Evolutionary conservation across 192 early-diverging fungal genomes (phyloP).

Genomic region (Pilaira anomala): DNA sequence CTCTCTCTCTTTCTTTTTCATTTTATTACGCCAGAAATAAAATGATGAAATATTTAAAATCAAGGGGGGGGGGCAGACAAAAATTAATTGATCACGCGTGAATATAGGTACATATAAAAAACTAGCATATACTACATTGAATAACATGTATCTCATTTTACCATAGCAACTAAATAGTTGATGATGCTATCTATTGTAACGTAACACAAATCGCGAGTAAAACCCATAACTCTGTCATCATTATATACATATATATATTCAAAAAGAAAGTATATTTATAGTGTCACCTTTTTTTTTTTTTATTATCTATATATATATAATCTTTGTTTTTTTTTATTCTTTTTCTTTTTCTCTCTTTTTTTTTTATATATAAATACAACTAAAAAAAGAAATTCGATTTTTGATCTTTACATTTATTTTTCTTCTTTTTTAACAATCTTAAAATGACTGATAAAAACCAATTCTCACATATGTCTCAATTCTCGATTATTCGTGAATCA

Average conservation of each 20-base stretch:
- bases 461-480: not conserved
- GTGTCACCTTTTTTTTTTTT: not conserved
- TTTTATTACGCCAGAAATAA: not conserved
- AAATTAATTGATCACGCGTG: no score
- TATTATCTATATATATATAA: not conserved
- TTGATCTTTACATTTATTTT: no score
- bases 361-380: not conserved
- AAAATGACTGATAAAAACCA: not conserved
- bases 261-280: not conserved
- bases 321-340: not conserved
- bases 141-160: no score
- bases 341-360: not conserved
- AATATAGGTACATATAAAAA: no score
- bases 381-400: not conserved
- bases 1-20: not conserved
- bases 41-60: no score
- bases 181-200: constrained; percentile 4
- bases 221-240: not conserved
- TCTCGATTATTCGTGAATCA: constrained; percentile 13
- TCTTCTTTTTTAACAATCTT: no score
- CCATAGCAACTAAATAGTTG: not conserved
- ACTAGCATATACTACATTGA: no score
- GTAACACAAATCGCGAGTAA: not conserved
- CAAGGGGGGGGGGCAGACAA: no score
- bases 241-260: no score